These are phyloP conservation scores for Planoprotostelium fungivorum DNA, from an alignment of 78 protist species.

Conservation along the genomic window DNA sequence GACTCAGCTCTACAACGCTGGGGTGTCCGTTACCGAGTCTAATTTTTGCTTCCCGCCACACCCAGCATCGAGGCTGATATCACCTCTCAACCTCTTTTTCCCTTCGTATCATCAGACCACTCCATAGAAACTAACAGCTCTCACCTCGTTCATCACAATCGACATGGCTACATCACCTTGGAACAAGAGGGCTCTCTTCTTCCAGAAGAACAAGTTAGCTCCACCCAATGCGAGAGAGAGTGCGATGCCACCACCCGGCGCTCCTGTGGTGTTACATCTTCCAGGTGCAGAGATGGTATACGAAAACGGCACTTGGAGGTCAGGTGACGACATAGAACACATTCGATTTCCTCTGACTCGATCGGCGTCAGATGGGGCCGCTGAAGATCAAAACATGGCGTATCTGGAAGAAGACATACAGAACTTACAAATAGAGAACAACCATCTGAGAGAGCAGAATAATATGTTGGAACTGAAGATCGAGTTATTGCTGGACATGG, in stretches of 20 bases:
- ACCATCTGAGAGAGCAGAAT: neutral
- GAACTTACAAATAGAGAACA: neutral
- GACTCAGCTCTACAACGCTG: neutral
- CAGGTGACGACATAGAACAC: neutral
- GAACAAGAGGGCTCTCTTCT: neutral
- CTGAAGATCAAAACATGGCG: neutral
- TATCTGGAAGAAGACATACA: neutral
- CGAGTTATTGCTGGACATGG: neutral
- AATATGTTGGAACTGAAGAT: neutral
- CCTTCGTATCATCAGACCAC: too few species aligned
- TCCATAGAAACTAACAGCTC: too few species aligned
- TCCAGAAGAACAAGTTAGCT: neutral
- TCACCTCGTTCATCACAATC: too few species aligned
- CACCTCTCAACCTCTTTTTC: neutral
- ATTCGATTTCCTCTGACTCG: neutral
- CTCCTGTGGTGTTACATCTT: neutral
- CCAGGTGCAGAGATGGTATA: neutral
- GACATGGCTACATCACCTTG: neutral
- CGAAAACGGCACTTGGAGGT: neutral
- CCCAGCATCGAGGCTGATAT: neutral
- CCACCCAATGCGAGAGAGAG: neutral
- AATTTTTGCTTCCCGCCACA: neutral
- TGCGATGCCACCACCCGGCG: neutral
- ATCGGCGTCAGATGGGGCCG: neutral
- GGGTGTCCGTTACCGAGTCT: neutral